These are phyloP conservation scores for Guadua angustifolia DNA, from an alignment of 176 grass and related monocot genomes.

Conservation along the genomic window DNA sequence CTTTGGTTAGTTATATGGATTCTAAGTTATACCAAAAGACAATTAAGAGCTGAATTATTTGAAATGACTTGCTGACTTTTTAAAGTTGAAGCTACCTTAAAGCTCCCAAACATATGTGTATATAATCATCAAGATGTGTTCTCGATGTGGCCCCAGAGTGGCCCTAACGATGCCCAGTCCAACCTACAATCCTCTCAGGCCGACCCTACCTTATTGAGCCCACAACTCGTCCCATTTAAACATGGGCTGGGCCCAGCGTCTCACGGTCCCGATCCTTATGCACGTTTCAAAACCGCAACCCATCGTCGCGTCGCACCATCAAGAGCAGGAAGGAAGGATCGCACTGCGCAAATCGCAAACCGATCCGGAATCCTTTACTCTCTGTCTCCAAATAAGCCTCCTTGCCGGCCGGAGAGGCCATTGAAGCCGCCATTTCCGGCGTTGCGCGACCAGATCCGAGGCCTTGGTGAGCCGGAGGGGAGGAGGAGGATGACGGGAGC, in stretches of 20 bases:
- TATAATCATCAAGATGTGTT: too few relatives aligned
- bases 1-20: too few relatives aligned
- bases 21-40: too few relatives aligned
- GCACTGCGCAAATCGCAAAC: background rate
- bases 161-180: too few relatives aligned
- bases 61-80: too few relatives aligned
- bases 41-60: too few relatives aligned
- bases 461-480: background rate
- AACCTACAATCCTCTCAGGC: too few relatives aligned
- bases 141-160: too few relatives aligned
- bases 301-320: background rate
- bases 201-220: too few relatives aligned
- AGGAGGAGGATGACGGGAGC: slow-evolving; percentile 45
- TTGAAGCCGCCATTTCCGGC: slow-evolving; percentile 11
- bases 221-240: background rate
- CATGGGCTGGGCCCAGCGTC: background rate
- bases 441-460: slow-evolving; percentile 43
- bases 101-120: too few relatives aligned
- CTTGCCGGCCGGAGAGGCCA: slow-evolving; percentile 12
- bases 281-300: background rate
- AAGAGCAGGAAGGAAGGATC: background rate
- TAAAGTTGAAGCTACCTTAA: too few relatives aligned
- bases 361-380: background rate
- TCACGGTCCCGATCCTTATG: background rate
- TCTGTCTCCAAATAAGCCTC: background rate